These are phyloP conservation scores for Lactifluus pinguis DNA, from an alignment of 768 basidiomycete species.

Conservation along the genomic window DNA sequence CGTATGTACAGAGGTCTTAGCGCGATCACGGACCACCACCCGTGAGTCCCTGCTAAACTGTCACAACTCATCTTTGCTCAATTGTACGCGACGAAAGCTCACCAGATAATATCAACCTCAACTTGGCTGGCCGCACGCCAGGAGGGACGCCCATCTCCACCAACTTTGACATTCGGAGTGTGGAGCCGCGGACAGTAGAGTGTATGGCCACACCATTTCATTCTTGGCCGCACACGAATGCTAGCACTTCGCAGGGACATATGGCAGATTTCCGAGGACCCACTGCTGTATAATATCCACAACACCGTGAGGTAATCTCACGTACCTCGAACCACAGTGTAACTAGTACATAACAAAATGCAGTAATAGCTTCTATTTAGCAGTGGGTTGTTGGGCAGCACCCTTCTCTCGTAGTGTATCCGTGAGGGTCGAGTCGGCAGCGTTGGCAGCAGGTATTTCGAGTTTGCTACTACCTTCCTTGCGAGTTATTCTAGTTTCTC, in stretches of 20 bases:
- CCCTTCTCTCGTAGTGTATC: conserved; percentile 51
- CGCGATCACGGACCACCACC: background rate
- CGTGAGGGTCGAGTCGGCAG: conserved; percentile 60
- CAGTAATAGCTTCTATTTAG: conserved; percentile 28
- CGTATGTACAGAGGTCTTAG: conserved; percentile 6
- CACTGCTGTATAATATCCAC: background rate
- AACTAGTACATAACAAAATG: background rate
- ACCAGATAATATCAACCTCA: background rate
- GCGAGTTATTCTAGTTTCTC: conserved; percentile 46
- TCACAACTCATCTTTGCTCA: background rate
- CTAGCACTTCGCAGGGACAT: too few relatives aligned
- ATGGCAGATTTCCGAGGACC: background rate
- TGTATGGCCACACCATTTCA: background rate
- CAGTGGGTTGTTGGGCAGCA: conserved; percentile 56
- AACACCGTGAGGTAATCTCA: background rate
- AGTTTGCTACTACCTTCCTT: conserved; percentile 55
- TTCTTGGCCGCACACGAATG: background rate
- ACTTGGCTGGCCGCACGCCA: background rate
- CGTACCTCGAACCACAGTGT: background rate
- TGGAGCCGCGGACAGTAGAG: background rate
- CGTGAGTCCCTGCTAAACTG: background rate
- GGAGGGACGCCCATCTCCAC: background rate
- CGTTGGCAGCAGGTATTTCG: conserved; percentile 73
- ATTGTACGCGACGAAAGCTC: background rate
- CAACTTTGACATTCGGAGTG: background rate